Evolutionary conservation across 169 alveolate genomes (phyloP).

Genomic region (Plasmodium gonderi): DNA sequence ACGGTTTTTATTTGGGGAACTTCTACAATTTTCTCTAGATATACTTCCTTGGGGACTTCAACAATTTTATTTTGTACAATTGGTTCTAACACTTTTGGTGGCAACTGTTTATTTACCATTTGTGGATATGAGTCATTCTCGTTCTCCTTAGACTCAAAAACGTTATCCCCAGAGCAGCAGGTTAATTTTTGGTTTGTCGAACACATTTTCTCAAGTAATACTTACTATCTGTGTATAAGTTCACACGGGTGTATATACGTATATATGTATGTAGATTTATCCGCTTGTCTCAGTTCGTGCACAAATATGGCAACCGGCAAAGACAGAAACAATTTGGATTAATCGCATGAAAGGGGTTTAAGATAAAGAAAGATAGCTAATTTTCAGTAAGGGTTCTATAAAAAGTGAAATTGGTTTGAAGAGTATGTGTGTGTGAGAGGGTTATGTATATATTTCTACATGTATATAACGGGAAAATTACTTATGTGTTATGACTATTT

Average conservation of each 20-base stretch:
- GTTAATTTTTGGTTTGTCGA: conserved; percentile 38
- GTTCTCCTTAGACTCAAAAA: conserved; percentile 23
- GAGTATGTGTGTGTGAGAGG: too few species aligned
- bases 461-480: neutral
- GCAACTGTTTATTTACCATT: conserved; percentile 61
- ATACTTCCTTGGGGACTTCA: conserved; percentile 84
- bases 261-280: neutral
- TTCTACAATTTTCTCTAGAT: conserved; percentile 86
- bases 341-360: neutral
- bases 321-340: neutral
- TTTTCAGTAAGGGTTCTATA: neutral
- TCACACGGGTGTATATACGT: neutral
- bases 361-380: neutral
- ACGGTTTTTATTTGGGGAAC: conserved; percentile 88
- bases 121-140: conserved; percentile 48
- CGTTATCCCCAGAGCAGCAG: conserved; percentile 68
- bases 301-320: neutral
- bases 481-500: neutral
- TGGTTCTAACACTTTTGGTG: conserved; percentile 75
- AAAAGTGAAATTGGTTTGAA: conserved; percentile 2
- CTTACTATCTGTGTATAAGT: neutral
- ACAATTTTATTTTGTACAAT: conserved; percentile 82
- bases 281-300: neutral
- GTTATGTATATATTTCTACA: neutral
- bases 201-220: conserved; percentile 23